These are phyloP conservation scores for Incumbomyces lentus DNA, from an alignment of 2,329 filamentous ascomycete genomes.

Conservation along the genomic window DNA sequence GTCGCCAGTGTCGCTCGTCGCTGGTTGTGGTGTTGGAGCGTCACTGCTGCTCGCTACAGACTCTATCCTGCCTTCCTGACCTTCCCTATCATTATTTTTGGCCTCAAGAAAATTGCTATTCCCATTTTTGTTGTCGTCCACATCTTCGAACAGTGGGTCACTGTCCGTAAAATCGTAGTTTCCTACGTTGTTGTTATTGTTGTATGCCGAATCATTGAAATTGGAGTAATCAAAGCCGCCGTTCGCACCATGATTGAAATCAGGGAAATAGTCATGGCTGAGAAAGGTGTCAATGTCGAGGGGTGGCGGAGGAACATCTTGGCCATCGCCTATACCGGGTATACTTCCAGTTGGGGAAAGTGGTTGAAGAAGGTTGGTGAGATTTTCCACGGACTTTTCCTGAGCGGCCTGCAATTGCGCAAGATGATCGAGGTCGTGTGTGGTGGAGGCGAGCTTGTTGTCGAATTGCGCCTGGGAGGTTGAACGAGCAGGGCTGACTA, in stretches of 20 bases:
- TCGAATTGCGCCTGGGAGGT: conserved; percentile 22
- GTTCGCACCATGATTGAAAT: conserved; percentile 23
- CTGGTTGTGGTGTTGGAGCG: conserved; percentile 30
- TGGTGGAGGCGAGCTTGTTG: conserved; percentile 50
- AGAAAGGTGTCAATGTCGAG: conserved; percentile 51
- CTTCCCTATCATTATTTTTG: conserved; percentile 23
- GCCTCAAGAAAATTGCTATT: conserved; percentile 31
- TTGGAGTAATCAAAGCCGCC: conserved; percentile 17
- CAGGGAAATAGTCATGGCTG: conserved; percentile 43
- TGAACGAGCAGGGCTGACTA: neutral
- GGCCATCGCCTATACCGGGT: conserved; percentile 48
- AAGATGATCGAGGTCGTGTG: conserved; percentile 67
- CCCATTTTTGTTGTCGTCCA: conserved; percentile 23
- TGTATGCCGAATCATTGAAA: conserved; percentile 17
- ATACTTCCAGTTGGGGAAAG: conserved; percentile 71
- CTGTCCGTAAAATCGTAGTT: conserved; percentile 21
- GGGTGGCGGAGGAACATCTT: conserved; percentile 34
- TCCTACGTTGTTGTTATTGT: conserved; percentile 5
- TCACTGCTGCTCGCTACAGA: conserved; percentile 35
- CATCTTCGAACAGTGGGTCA: conserved; percentile 33
- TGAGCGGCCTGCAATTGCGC: conserved; percentile 71
- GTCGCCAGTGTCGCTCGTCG: neutral
- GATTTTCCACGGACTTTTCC: conserved; percentile 61
- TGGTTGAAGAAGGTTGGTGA: conserved; percentile 65
- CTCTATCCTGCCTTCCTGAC: conserved; percentile 27